Conservation (phyloP, 768 basidiomycete genomes). For the Gloeopeniophorella convolvens region DNA sequence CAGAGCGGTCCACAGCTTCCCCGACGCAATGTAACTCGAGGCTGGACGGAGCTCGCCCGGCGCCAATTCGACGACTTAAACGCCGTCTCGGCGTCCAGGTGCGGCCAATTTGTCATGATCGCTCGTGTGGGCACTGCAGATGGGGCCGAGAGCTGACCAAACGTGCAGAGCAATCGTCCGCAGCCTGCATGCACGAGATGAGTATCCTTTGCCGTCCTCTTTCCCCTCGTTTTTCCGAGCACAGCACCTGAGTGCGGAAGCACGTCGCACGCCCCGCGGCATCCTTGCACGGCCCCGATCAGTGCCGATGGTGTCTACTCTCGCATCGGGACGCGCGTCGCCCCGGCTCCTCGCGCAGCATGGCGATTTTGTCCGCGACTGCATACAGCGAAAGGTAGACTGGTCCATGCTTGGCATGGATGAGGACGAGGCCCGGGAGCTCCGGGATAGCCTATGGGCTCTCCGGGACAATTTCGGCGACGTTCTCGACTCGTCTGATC, state of each 20-base stretch:
- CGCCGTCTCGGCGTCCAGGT: constrained; percentile 35
- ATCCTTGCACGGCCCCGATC: constrained; percentile 2
- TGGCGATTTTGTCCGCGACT: constrained; percentile 44
- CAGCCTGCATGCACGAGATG: constrained; percentile 39
- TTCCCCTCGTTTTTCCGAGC: constrained; percentile 43
- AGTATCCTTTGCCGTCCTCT: constrained; percentile 57
- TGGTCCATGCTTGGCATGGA: constrained; percentile 15
- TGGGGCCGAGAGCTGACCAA: background rate
- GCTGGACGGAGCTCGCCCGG: constrained; percentile 38
- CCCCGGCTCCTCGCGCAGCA: constrained; percentile 42
- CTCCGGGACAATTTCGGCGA: constrained; percentile 17
- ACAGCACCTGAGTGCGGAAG: constrained; percentile 13
- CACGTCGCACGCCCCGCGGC: constrained; percentile 13
- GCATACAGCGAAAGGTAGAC: constrained; percentile 23
- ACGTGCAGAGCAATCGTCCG: background rate
- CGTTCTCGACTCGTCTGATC: background rate
- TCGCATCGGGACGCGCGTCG: constrained; percentile 35
- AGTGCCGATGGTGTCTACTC: constrained; percentile 25
- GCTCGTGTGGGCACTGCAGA: background rate
- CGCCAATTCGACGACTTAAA: constrained; percentile 37
- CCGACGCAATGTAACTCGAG: constrained; percentile 52
- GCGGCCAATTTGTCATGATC: constrained; percentile 17
- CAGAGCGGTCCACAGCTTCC: constrained; percentile 28
- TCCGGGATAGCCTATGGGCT: constrained; percentile 17
- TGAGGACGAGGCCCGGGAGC: constrained; percentile 14